Evolutionary conservation across 805 yeast genomes (phyloP), one percentile per base, ranked within the genome.

Genomic region (Scheffersomyces ergatensis): DNA sequence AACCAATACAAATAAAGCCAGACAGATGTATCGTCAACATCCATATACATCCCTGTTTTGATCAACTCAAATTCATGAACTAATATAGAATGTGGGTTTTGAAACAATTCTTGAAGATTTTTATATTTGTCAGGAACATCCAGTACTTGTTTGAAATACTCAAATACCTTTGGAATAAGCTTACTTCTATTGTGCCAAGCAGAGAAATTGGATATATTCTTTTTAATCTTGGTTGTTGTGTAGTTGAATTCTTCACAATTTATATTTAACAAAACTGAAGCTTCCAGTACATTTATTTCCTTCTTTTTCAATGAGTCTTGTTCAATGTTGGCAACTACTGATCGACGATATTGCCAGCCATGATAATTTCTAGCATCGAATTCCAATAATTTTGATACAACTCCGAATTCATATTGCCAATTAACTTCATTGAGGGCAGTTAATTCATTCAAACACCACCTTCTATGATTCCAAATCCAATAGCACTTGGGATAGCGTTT

Each of bases 391-490:
- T 80, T 80, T 43, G 77, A 77, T 1, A 88, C 90, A 7, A 89
- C 72, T 1, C 62, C 70, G 52, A 93, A 62, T 58, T 93, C 99
- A 24, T 54, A 57, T n/a, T 67, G 58, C 93, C 95, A 89, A 39
- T 82, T 64, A 9, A 83, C 78, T 27, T 55, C 50, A 2, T 74
- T 70, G 25, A 78, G 76, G 15, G 68, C 57, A 26, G 77, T 72
- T 31, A 69, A 43, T 43, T 57, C 55, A 39, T 50, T 51, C 30
- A 92, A 62, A 33, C 85, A 76, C 98, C 99, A 93, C 9, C 77
- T 65, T 27, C 99, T 71, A 58, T 93, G 97, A 51, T 83, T 85
- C 97, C 98, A 93, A 11, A 93, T 82, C 97, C 98, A 93, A 57
- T 93, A 93, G 31, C 90, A 88, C 58, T 93, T 93, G 1, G 99